Evolutionary conservation across 202 grass and related monocot genomes (phyloP), one percentile per base, ranked within the genome.

Genomic region (Bolboschoenoplectus hybrid): DNA sequence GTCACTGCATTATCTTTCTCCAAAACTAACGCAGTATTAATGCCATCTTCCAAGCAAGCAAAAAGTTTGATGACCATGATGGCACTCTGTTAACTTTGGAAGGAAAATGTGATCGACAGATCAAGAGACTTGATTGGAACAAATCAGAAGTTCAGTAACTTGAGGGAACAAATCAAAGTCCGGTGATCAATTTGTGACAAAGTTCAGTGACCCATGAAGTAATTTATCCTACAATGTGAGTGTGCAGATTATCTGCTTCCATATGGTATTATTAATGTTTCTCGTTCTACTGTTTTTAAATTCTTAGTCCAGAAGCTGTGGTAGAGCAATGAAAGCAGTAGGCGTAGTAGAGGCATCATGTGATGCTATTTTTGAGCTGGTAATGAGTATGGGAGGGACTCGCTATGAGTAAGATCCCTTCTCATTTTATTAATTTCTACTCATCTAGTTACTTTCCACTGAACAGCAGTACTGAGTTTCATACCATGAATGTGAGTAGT

Each of bases 261-360:
- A 20, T 39, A 84, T 84, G 46, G 40, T 84, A 56, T 53, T 41
- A 20, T 17, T 41, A 20, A 85, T 74, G 73, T 89, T 85, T 88
- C 55, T 53, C 89, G 20, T 73, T 93, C 88, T 35, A 90, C 78
- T 65, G 34, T 87, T 87, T 76, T 90, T 85, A 80, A 63, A 75
- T 85, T 84, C 58, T 20, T 62, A 98, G 96, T 85, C 96, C 87
- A 95, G 91, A 87, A 94, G 93, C 66, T 98, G 96, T 89, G 93
- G 96, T 81, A 92, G 86, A 90, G 91, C 96, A 89, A 98, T 98
- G 96, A 98, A 92, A 89, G 96, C 96, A 87, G 96, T 98, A 85
- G 93, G 96, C 47, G 93, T 95, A 6, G 90, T 98, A 62, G 96
- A 98, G 80, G 96, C 96, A 17, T 91, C 96, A 35, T 98, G 96